Conservation (phyloP, 2,329 filamentous ascomycete species). For the Fusarium pseudocircinatum region DNA sequence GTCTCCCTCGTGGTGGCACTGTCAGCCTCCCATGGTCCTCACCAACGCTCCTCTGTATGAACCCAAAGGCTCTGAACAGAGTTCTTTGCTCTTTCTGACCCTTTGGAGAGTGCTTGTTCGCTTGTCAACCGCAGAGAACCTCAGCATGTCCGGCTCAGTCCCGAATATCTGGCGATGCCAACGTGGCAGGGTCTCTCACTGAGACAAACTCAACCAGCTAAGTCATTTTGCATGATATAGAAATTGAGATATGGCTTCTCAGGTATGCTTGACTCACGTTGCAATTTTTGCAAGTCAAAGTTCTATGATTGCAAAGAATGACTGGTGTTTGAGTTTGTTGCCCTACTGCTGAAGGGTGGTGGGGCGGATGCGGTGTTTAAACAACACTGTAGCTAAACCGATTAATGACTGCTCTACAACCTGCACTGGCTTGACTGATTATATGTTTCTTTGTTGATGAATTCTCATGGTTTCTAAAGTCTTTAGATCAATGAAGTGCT, state of each 20-base stretch:
- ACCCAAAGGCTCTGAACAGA: rapidly evolving
- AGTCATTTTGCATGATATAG: too few species aligned
- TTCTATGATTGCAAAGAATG: neutral
- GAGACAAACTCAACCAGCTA: rapidly evolving
- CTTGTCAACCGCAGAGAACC: rapidly evolving
- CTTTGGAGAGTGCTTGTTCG: neutral
- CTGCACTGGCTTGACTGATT: too few species aligned
- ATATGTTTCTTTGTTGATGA: neutral
- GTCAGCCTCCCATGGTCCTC: neutral
- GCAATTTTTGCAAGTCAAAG: neutral
- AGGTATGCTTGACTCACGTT: neutral
- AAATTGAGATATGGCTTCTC: rapidly evolving
- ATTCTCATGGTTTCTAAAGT: rapidly evolving
- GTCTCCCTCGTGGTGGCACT: rapidly evolving
- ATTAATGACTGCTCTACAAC: neutral
- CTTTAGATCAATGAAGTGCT: neutral
- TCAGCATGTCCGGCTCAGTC: rapidly evolving
- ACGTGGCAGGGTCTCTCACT: neutral
- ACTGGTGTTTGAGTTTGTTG: neutral
- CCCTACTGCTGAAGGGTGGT: neutral
- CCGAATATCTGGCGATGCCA: neutral
- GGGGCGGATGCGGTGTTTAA: neutral
- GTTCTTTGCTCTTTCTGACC: neutral
- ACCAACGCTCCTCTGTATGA: too few species aligned
- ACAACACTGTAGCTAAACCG: neutral